phyloP scores from a whole-genome alignment of 2,329 filamentous ascomycete species.

The Fusarium sp. region DNA sequence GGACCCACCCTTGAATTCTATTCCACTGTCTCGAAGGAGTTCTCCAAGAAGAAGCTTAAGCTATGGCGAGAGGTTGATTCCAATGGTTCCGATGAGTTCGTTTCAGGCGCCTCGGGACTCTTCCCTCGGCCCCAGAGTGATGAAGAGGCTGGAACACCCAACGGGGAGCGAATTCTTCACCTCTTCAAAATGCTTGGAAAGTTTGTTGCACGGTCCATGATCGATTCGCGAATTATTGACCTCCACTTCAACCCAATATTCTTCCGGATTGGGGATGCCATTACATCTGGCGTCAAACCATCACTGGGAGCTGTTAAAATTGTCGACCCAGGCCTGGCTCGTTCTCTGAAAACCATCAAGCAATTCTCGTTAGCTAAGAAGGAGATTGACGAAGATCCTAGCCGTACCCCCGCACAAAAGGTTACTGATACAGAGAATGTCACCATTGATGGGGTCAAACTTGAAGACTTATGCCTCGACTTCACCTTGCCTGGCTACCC shows the following conservation, averaged over 20 bases:
- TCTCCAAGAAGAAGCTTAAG: conserved; percentile 96
- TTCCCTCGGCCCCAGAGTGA: conserved; percentile 93
- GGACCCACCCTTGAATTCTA: conserved; percentile 98
- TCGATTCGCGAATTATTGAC: conserved; percentile 97
- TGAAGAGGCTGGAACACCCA: conserved; percentile 78
- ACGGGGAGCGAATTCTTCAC: conserved; percentile 88
- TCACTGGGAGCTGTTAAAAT: conserved; percentile 90
- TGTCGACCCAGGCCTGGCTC: conserved; percentile 87
- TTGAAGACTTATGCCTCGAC: conserved; percentile 92
- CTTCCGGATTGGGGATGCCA: conserved; percentile 88
- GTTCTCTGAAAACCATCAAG: conserved; percentile 87
- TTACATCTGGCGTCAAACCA: conserved; percentile 74
- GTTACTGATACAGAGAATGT: conserved; percentile 76
- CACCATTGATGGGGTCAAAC: conserved; percentile 77
- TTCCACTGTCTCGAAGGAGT: conserved; percentile 96
- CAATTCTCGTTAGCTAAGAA: conserved; percentile 88
- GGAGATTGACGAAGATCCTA: conserved; percentile 79
- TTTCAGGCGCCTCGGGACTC: conserved; percentile 84
- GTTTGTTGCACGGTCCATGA: conserved; percentile 97
- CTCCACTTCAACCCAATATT: conserved; percentile 98
- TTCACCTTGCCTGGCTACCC: conserved; percentile 96
- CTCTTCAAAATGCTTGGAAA: conserved; percentile 95
- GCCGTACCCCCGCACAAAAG: conserved; percentile 77
- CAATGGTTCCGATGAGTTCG: conserved; percentile 79
- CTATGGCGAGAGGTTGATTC: conserved; percentile 94